Evolutionary conservation across 1,284 basidiomycete genomes (phyloP), one percentile per base, ranked within the genome.

Genomic region (Coniferiporia weirii): DNA sequence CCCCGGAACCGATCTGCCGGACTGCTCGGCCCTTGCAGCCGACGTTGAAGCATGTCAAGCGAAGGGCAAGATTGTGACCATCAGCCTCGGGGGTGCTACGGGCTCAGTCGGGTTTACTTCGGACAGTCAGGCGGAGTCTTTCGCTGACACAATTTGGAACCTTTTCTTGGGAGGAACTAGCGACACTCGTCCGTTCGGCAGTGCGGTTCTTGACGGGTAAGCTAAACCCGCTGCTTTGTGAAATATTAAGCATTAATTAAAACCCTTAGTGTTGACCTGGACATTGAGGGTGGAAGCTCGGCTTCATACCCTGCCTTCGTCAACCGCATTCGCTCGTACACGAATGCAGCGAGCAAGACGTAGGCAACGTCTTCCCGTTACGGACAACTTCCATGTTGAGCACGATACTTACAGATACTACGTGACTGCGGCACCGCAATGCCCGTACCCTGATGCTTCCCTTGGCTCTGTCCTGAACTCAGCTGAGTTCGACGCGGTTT

Each of bases 101-200:
- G 81, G 79, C 17, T 72, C 73, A 46, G 81, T 83, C 38, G 81
- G 82, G 1, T 85, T 86, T 67, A 65, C 72, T 27, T 79, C 76
- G 10, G 82, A 84, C 66, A 72, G 69, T 34, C 78, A 85, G 64
- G 83, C 76, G 10, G 68, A 72, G 47, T 66, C 71, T 1, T 84
- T 85, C 65, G 83, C 80, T 4, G 77, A 83, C 57, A 81, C 79
- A 4, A 76, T 87, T 52, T 86, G 84, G 84, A 76, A 86, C 66
- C 63, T 84, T 57, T 87, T 85, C 70, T 68, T 87, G 20, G 79
- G 83, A 34, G 83, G 83, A 12, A 75, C 70, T 27, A 82, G 79
- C 52, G 75, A 77, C 20, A 84, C 79, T 17, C 76, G 83, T 44
- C 84, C 84, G 0, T 85, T 87, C 64, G 85, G 83, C 35, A 74